Base-by-base conservation (phyloP, 2,329 filamentous ascomycete genomes). In the Diaporthe destruens region DNA sequence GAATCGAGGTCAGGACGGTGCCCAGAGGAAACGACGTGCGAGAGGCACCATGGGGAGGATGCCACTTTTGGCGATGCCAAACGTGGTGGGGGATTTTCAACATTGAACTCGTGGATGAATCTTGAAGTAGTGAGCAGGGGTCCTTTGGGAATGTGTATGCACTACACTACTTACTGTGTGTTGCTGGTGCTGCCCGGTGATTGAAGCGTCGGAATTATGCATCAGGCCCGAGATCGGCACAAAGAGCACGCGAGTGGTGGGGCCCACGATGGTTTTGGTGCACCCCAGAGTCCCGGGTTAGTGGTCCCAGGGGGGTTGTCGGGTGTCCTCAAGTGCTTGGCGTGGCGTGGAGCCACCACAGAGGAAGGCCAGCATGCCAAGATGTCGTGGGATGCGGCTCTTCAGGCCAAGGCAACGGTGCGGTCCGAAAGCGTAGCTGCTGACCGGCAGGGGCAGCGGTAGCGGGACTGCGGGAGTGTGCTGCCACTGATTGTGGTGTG, bases 341-440 rank as follows among this genome's bases (percentile, higher is more conserved):
- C 34, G 18, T 20, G 54, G 36, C 18, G 42, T 65, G 59, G 59
- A 34, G 25, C 18, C 59, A n/a, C 4, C 42, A 23, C 59, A 23
- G 23, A 23, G 18, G 4, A 49, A 6, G 5, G 29, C 42, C 39
- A 0, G 23, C 42, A n/a, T 3, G 56, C 57, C 57, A 32, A 61
- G 61, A 51, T 39, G 12, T 39, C 32, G n/a, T 39, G 14, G n/a
- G 36, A 25, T 66, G 61, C 61, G 61, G 61, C 61, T 66, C 61
- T 66, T 23, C 12, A 51, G 53, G 61, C 61, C 61, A 66, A 66
- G 61, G n/a, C 61, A 14, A 11, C n/a, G 11, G 61, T 53, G 61
- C 61, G 61, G 61, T 7, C 61, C 61, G 61, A 66, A 53, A 29
- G 47, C 23, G 61, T 66, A 49, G 61, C 61, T 66, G 61, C 61